Evolutionary conservation across 2,329 filamentous ascomycete genomes (phyloP).

Genomic region (Fusarium sp.): DNA sequence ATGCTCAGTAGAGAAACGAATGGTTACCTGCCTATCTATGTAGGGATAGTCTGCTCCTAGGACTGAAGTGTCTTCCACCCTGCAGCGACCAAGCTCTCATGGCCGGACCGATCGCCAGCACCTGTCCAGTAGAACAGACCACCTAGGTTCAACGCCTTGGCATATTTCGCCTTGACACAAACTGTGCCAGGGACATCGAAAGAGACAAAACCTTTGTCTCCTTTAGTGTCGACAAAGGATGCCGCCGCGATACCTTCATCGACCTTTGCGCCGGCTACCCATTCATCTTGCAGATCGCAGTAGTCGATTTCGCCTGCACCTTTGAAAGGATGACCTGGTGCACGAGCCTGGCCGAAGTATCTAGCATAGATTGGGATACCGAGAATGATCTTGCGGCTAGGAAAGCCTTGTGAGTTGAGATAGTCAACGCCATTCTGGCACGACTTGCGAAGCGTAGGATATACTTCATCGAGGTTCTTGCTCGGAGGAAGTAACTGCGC

Average conservation of each 20-base stretch:
- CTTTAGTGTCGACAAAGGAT: slow-evolving; percentile 63
- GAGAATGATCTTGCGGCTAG: slow-evolving; percentile 69
- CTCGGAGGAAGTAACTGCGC: slow-evolving; percentile 68
- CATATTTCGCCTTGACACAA: slow-evolving; percentile 71
- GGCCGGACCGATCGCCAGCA: slow-evolving; percentile 67
- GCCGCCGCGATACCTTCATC: slow-evolving; percentile 68
- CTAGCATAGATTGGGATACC: slow-evolving; percentile 75
- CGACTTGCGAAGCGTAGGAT: slow-evolving; percentile 56
- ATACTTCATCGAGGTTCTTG: slow-evolving; percentile 36
- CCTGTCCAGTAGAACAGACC: slow-evolving; percentile 80
- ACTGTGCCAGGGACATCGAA: slow-evolving; percentile 75
- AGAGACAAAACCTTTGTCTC: slow-evolving; percentile 67
- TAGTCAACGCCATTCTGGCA: slow-evolving; percentile 69
- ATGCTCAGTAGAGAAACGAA: not conserved
- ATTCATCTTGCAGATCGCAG: slow-evolving; percentile 69
- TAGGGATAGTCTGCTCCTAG: not conserved
- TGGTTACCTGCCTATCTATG: too few relatives aligned
- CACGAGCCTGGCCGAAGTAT: slow-evolving; percentile 67
- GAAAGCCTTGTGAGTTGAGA: slow-evolving; percentile 66
- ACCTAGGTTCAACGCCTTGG: slow-evolving; percentile 65
- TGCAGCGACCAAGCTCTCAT: slow-evolving; percentile 70
- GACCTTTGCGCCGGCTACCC: slow-evolving; percentile 56
- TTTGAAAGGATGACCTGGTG: slow-evolving; percentile 66
- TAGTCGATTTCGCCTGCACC: slow-evolving; percentile 71
- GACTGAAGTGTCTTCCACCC: slow-evolving; percentile 66